Percentiles rank a stretch among this genome's conserved stretches.
phyloP scores from a whole-genome alignment of 179 eudicot genomes.

The Spergularia azorica region DNA sequence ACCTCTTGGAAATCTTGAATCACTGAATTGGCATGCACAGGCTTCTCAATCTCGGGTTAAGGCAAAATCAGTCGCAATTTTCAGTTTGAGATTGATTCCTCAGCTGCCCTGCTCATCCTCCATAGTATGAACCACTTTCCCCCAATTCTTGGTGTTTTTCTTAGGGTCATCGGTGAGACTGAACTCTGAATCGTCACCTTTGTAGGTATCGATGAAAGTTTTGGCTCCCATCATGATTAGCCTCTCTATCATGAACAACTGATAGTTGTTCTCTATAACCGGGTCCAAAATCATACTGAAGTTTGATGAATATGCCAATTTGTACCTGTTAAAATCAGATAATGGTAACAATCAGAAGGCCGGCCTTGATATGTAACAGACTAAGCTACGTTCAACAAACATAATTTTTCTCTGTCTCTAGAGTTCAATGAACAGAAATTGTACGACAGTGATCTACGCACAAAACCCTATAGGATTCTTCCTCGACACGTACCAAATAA shows the following conservation, averaged over 20 bases:
- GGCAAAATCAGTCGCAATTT: neutral
- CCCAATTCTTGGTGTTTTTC: slow-evolving; percentile 78
- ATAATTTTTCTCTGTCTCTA: no score
- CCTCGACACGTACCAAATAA: no score
- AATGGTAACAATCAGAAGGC: neutral
- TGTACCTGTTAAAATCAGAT: slow-evolving; percentile 53
- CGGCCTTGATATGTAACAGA: neutral
- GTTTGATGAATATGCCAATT: slow-evolving; percentile 85
- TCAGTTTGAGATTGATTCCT: neutral
- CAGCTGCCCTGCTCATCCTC: slow-evolving; percentile 39
- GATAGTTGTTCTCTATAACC: slow-evolving; percentile 81
- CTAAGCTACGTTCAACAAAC: neutral
- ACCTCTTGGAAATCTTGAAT: neutral
- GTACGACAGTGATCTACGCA: no score
- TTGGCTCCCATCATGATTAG: slow-evolving; percentile 82
- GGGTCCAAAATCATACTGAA: slow-evolving; percentile 71
- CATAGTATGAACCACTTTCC: slow-evolving; percentile 61
- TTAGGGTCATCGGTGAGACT: slow-evolving; percentile 87
- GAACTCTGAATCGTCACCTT: slow-evolving; percentile 63
- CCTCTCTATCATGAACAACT: slow-evolving; percentile 91
- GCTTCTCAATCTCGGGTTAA: neutral
- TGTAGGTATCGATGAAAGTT: slow-evolving; percentile 70
- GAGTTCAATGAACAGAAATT: no score
- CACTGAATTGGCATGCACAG: neutral
- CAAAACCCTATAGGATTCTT: no score